phyloP scores from a whole-genome alignment of 768 basidiomycete genomes.

The Pleurotus pulmonarius region DNA sequence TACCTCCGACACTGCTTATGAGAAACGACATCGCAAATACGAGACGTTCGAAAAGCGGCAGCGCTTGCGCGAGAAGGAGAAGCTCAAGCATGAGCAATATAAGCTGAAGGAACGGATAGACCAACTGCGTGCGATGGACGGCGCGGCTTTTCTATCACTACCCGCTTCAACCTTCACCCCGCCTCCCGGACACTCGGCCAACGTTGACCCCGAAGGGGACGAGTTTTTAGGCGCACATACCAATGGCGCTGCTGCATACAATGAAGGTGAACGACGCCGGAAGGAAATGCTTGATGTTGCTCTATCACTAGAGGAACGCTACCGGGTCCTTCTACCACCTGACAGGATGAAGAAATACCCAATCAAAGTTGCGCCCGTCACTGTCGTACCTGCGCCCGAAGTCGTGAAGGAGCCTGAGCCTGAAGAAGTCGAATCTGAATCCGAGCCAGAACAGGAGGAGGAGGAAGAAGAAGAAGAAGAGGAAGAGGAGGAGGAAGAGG shows the following conservation, averaged over 20 bases:
- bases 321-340: constrained; percentile 68
- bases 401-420: neutral
- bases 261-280: constrained; percentile 72
- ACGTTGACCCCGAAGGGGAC: constrained; percentile 15
- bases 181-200: constrained; percentile 17
- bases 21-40: constrained; percentile 81
- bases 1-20: constrained; percentile 78
- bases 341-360: constrained; percentile 40
- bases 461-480: constrained; percentile 28
- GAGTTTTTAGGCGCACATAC: constrained; percentile 28
- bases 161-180: constrained; percentile 57
- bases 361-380: constrained; percentile 17
- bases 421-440: constrained; percentile 26
- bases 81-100: constrained; percentile 88
- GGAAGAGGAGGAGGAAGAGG: constrained; percentile 1
- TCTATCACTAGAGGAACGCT: constrained; percentile 63
- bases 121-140: constrained; percentile 72
- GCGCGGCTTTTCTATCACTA: constrained; percentile 60
- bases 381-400: constrained; percentile 14
- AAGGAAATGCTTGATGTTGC: constrained; percentile 75
- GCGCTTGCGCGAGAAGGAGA: constrained; percentile 86
- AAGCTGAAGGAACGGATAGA: constrained; percentile 89
- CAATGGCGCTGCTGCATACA: constrained; percentile 33
- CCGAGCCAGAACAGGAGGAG: constrained; percentile 18
- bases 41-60: constrained; percentile 84